Conservation (phyloP, 2,329 filamentous ascomycete species). For the Mycosphaerella sp. region DNA sequence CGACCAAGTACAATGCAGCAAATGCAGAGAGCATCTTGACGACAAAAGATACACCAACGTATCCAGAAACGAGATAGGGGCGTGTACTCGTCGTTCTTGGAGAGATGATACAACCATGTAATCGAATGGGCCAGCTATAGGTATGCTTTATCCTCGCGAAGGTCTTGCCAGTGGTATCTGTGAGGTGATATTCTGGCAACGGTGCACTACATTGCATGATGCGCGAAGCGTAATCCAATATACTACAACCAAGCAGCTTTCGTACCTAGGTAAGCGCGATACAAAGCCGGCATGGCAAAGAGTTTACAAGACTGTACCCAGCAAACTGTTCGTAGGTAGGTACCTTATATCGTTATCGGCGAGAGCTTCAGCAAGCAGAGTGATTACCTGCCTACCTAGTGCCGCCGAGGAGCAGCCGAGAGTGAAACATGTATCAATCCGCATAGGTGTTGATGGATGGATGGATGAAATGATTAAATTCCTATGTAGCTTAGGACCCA, state of each 20-base stretch:
- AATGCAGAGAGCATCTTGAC: background rate
- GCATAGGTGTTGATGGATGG: background rate
- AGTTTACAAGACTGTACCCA: background rate
- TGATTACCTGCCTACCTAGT: background rate
- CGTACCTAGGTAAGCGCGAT: background rate
- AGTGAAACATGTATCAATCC: background rate
- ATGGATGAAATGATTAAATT: background rate
- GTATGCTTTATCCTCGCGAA: too few relatives aligned
- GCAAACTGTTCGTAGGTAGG: background rate
- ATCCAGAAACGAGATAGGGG: too few relatives aligned
- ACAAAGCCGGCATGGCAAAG: background rate
- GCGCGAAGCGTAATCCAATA: background rate
- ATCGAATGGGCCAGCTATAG: too few relatives aligned
- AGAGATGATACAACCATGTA: too few relatives aligned
- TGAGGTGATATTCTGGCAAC: background rate
- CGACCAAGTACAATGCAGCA: background rate
- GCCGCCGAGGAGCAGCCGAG: background rate
- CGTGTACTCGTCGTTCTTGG: too few relatives aligned
- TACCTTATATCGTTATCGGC: background rate
- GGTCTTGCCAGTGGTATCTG: background rate
- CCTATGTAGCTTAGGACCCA: background rate
- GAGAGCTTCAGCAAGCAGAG: background rate
- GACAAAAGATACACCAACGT: background rate
- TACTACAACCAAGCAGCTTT: background rate
- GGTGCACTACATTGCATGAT: background rate